Base-by-base conservation (phyloP, 1,284 basidiomycete genomes). In the Sutorius eximius region DNA sequence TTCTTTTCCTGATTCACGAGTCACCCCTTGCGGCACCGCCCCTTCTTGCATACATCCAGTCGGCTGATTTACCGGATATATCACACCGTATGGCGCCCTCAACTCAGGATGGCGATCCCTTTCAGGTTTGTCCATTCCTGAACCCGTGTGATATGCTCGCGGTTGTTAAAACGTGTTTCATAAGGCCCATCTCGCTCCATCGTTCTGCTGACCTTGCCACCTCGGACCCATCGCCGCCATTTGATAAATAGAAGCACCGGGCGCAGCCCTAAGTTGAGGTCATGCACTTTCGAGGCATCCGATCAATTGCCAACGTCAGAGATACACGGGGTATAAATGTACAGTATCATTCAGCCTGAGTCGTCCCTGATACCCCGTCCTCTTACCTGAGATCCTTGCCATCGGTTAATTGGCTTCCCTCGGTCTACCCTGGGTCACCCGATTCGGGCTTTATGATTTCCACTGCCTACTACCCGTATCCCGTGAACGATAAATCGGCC, bases 61-160 rank as follows among this genome's bases (percentile, higher is more conserved):
- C 56, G 43, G 57, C 66, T 72, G 67, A 72, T 72, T 62, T 67
- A 56, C 67, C 66, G 16, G 67, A 69, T 69, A 69, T 69, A 67
- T 67, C 59, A 22, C 45, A 38, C 33, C 33, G 30, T 53, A 54
- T 53, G 22, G 53, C 51, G 27, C 41, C 42, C 55, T 49, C 57
- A 44, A 51, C 58, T 63, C 52, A 55, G 42, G 44, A 54, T 56
- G 49, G 47, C 50, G 58, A 61, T 65, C 57, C 55, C 55, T 58
- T 71, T 65, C 61, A 52, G 54, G 57, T 34, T 32, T 32, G 53
- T 68, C 65, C 68, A 68, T 66, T 66, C 60, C 61, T 61, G 51
- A 49, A 32, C 48, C 53, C 37, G 49, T 53, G 59, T 30, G 38
- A 42, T 44, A 48, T 45, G 41, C 52, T 60, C 55, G 51, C 52